phyloP scores from a whole-genome alignment of 345 rosid genomes.

The Boechera divaricarpa region DNA sequence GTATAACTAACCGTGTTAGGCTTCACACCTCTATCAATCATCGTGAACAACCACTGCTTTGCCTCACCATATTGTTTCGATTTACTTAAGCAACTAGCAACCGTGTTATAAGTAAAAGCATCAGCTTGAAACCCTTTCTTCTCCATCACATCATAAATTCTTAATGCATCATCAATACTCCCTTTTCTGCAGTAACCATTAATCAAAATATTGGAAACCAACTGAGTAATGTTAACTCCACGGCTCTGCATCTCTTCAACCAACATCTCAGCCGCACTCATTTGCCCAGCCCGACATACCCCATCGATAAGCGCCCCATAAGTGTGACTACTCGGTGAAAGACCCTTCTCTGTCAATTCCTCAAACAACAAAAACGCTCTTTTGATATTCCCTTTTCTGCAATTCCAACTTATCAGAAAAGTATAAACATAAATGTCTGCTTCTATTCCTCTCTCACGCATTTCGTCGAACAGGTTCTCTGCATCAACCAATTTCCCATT shows the following conservation, averaged over 20 bases:
- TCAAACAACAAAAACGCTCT: slow-evolving; percentile 68
- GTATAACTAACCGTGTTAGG: slow-evolving; percentile 64
- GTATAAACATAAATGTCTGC: slow-evolving; percentile 60
- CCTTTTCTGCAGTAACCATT: slow-evolving; percentile 71
- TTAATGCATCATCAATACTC: slow-evolving; percentile 68
- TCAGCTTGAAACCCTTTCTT: slow-evolving; percentile 69
- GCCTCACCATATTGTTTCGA: slow-evolving; percentile 66
- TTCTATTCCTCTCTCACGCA: slow-evolving; percentile 58
- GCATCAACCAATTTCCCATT: slow-evolving; percentile 51
- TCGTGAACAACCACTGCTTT: slow-evolving; percentile 57
- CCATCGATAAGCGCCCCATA: slow-evolving; percentile 78
- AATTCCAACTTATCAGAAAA: slow-evolving; percentile 54
- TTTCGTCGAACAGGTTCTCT: slow-evolving; percentile 67
- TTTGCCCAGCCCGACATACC: slow-evolving; percentile 65
- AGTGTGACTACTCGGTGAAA: slow-evolving; percentile 60
- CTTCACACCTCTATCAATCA: slow-evolving; percentile 56
- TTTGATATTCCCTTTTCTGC: slow-evolving; percentile 57
- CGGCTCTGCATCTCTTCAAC: slow-evolving; percentile 67
- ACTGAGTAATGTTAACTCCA: slow-evolving; percentile 55
- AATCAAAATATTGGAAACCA: slow-evolving; percentile 67
- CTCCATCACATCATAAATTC: slow-evolving; percentile 60
- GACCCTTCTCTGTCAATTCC: slow-evolving; percentile 60
- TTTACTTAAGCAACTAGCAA: slow-evolving; percentile 63
- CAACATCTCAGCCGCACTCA: slow-evolving; percentile 72
- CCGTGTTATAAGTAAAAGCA: slow-evolving; percentile 59